Conservation (phyloP, 148 eudicot species). For the Camellia japonica region DNA sequence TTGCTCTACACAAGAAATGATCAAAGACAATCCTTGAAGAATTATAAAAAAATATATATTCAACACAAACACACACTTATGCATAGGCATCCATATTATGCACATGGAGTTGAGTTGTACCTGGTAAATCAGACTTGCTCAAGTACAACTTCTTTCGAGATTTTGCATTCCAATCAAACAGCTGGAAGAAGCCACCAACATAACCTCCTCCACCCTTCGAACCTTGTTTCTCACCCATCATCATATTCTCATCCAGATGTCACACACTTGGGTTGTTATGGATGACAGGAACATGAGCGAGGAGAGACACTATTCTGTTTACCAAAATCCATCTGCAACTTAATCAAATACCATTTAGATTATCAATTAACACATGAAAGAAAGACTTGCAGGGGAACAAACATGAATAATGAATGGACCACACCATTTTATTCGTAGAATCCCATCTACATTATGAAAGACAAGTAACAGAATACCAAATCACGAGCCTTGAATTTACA, state of each 20-base stretch:
- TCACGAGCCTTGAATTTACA: not conserved
- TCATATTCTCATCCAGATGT: conserved; percentile 44
- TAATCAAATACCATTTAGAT: not conserved
- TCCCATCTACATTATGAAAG: too few relatives aligned
- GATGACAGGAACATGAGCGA: not conserved
- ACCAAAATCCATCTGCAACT: conserved; percentile 15
- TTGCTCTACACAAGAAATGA: conserved; percentile 46
- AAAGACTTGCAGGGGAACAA: too few relatives aligned
- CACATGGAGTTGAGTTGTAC: conserved; percentile 29
- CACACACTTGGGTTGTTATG: conserved; percentile 17
- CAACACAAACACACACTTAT: not conserved
- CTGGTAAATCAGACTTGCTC: conserved; percentile 69
- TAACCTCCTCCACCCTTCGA: conserved; percentile 67
- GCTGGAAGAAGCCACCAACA: conserved; percentile 89
- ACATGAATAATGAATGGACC: too few relatives aligned
- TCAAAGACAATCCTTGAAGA: conserved; percentile 11
- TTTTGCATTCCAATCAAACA: conserved; percentile 97
- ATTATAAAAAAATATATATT: not conserved
- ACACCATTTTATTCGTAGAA: too few relatives aligned
- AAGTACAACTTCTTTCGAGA: conserved; percentile 87
- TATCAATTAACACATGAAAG: too few relatives aligned
- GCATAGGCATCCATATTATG: not conserved
- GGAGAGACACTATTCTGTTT: not conserved
- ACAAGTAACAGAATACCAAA: too few relatives aligned
- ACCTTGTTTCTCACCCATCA: conserved; percentile 66